Base-by-base conservation (phyloP, 305 asterid species). In the Fraxinus baroniana region DNA sequence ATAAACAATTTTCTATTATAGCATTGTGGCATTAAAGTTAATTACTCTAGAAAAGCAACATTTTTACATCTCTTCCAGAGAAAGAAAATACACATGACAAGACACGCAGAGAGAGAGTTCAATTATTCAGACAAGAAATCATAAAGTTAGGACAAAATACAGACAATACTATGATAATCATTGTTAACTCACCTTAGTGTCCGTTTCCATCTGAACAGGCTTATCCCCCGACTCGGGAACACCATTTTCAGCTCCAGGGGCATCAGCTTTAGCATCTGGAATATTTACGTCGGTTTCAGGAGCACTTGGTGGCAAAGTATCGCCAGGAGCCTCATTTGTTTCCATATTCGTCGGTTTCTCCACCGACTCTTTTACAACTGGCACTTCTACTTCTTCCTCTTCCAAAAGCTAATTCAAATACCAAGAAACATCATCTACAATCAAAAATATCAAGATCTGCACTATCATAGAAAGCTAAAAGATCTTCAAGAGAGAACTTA, bases 381-480 rank as follows among this genome's bases (percentile, higher is more conserved):
- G 93, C 70, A 93, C 91, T 76, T 93, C 97, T 18, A 83, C 85
- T 64, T 93, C 98, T 20, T 93, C 99, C 88, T 93, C 99, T 84
- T 96, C 99, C 83, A 94, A 78, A 64, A 94, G 97, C 98, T 96
- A 89, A 36, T 74, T 52, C 81, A 71, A 33, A 10, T 22, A 64
- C 41, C 37, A 80, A 79, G 71, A 78, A 26, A 74, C 1, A 74
- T 49, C 17, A 37, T 24, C 77, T 24, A 68, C 39, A 62, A 3
- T 22, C n/a, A 12, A 64, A 18, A 57, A 12, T 41, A 46, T 32
- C 17, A 36, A 68, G 33, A 15, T 32, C 30, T n/a, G 22, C 76
- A 71, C 13, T 0, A 30, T 4, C 8, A 15, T 17, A 28, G 20
- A 24, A n/a, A 74, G 1, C 5, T 17, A 60, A 79, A 26, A 85